A percentile compares a stretch with the other conserved stretches of the same genome.
Evolutionary conservation across 176 grass and related monocot genomes (phyloP).

Genomic region (Oryza rufipogon): DNA sequence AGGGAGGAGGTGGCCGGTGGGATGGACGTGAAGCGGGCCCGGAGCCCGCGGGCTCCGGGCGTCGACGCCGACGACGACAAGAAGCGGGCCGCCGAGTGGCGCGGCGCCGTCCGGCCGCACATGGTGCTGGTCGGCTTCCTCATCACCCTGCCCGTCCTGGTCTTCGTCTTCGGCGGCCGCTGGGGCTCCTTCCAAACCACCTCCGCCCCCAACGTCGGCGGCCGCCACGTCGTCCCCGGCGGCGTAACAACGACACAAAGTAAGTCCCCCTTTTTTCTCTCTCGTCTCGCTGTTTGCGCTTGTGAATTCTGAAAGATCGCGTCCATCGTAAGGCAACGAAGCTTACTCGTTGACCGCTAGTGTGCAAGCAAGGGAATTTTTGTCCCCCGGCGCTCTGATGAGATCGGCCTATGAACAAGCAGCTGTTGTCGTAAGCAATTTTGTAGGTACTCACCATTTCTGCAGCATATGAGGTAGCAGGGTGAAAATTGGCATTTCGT

Average conservation of each 20-base stretch:
- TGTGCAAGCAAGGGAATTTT: constrained; percentile 19
- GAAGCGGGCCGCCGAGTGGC: constrained; percentile 53
- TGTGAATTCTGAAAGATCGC: constrained; percentile 14
- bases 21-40: constrained; percentile 74
- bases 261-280: constrained; percentile 3
- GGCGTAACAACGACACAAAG: background rate
- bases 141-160: constrained; percentile 57
- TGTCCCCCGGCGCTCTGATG: background rate
- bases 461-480: background rate
- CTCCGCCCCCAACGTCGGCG: background rate
- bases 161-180: constrained; percentile 53
- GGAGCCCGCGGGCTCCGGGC: constrained; percentile 60
- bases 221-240: constrained; percentile 26
- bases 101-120: constrained; percentile 54
- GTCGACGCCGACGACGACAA: constrained; percentile 46
- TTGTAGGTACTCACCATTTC: background rate
- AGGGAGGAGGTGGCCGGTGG: background rate
- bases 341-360: constrained; percentile 41
- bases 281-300: background rate
- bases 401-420: constrained; percentile 19
- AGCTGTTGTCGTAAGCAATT: constrained; percentile 25
- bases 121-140: constrained; percentile 71
- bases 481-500: background rate
- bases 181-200: constrained; percentile 10
- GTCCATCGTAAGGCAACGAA: background rate